Evolutionary conservation across 768 basidiomycete genomes (phyloP).

Genomic region (Amanita subjunquillea): DNA sequence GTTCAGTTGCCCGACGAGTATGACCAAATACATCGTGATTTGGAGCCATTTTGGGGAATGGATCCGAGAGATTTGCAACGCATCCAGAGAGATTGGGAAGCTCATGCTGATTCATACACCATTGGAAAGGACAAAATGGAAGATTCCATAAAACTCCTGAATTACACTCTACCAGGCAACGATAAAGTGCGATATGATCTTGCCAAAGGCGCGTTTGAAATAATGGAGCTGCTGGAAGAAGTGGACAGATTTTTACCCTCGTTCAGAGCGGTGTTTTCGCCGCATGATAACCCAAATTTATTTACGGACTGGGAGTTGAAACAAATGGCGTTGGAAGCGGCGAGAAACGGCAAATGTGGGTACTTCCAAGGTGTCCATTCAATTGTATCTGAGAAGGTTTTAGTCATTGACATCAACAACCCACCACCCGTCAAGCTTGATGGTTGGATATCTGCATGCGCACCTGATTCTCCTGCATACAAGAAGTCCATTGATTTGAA

Average conservation of each 20-base stretch:
- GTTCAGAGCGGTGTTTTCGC: conserved; percentile 42
- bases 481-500: conserved; percentile 10
- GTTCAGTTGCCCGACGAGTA: conserved; percentile 82
- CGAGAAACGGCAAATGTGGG: conserved; percentile 25
- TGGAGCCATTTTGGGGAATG: conserved; percentile 75
- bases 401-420: conserved; percentile 22
- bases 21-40: conserved; percentile 58
- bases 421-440: conserved; percentile 18
- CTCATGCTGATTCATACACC: conserved; percentile 26
- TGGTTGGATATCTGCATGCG: conserved; percentile 32
- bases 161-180: conserved; percentile 17
- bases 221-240: conserved; percentile 29
- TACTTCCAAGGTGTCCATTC: background rate
- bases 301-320: conserved; percentile 25
- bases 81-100: conserved; percentile 27
- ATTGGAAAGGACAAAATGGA: conserved; percentile 22
- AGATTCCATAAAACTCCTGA: conserved; percentile 17
- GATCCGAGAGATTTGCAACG: conserved; percentile 24
- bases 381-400: background rate
- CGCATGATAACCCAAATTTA: conserved; percentile 36
- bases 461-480: conserved; percentile 18
- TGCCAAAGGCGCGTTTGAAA: conserved; percentile 18
- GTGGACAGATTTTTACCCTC: conserved; percentile 31
- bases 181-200: conserved; percentile 13
- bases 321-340: conserved; percentile 24